Evolutionary conservation across 2,329 filamentous ascomycete species (phyloP).

Genomic region (Metarhizium guizhouense): DNA sequence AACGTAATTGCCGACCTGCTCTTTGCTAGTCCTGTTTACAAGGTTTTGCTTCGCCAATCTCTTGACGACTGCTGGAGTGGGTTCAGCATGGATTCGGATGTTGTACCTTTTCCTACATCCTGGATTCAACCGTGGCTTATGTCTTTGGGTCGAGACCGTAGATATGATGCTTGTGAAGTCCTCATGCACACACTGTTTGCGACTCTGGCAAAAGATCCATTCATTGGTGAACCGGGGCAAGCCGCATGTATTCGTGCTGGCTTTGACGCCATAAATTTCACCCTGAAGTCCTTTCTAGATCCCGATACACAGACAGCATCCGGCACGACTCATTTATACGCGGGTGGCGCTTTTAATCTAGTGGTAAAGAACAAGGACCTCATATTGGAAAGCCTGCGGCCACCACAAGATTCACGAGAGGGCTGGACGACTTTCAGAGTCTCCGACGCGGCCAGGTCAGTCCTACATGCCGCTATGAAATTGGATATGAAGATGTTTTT

Average conservation of each 20-base stretch:
- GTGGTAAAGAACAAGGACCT: constrained; percentile 54
- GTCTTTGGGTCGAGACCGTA: constrained; percentile 67
- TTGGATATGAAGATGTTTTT: constrained; percentile 34
- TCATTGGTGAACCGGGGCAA: constrained; percentile 47
- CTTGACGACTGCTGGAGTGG: constrained; percentile 34
- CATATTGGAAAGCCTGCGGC: constrained; percentile 34
- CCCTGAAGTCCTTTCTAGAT: constrained; percentile 47
- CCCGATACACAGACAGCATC: constrained; percentile 33
- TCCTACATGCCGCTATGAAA: constrained; percentile 45
- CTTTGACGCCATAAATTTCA: constrained; percentile 48
- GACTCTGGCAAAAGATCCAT: constrained; percentile 45
- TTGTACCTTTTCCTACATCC: constrained; percentile 56
- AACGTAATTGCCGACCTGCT: constrained; percentile 77
- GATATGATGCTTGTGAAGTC: constrained; percentile 72
- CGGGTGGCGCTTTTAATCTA: constrained; percentile 56
- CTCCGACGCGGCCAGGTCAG: constrained; percentile 33
- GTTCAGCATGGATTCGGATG: constrained; percentile 34
- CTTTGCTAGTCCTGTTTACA: constrained; percentile 61
- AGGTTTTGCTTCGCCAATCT: constrained; percentile 52
- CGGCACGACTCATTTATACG: constrained; percentile 50
- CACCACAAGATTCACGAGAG: constrained; percentile 16
- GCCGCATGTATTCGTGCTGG: constrained; percentile 56
- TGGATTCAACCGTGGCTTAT: constrained; percentile 74
- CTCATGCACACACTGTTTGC: constrained; percentile 67
- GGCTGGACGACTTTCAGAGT: constrained; percentile 32